Percentiles rank a stretch among this genome's conserved stretches.
Conservation (phyloP, 2,329 filamentous ascomycete species). For the Camptophora hylomeconis region DNA sequence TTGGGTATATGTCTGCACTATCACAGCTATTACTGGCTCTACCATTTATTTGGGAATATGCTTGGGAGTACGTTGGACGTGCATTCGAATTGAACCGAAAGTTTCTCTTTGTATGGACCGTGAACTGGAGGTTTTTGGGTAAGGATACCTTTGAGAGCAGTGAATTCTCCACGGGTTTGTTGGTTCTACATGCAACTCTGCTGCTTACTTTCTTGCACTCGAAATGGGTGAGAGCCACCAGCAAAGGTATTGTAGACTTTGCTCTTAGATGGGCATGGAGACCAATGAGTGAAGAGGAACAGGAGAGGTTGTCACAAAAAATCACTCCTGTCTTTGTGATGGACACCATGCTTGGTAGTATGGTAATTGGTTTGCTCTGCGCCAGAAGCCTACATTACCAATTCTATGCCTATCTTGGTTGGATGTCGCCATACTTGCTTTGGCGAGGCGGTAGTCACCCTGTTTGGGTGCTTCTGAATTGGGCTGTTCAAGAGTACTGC, state of each 20-base stretch:
- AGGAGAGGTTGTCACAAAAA: conserved; percentile 38
- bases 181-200: conserved; percentile 52
- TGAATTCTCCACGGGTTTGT: conserved; percentile 53
- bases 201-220: conserved; percentile 52
- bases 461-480: conserved; percentile 53
- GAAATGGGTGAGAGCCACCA: conserved; percentile 60
- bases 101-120: conserved; percentile 96
- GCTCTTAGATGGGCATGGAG: conserved; percentile 31
- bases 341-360: conserved; percentile 63
- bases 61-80: conserved; percentile 57
- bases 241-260: conserved; percentile 43
- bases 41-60: conserved; percentile 8
- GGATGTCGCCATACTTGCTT: conserved; percentile 75
- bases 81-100: conserved; percentile 85
- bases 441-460: conserved; percentile 65
- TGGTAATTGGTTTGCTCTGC: conserved; percentile 69
- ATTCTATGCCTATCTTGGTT: conserved; percentile 84
- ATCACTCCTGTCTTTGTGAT: conserved; percentile 62
- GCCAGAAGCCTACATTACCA: conserved; percentile 87
- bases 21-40: conserved; percentile 49
- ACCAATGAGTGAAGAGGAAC: conserved; percentile 19
- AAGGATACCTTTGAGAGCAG: conserved; percentile 66
- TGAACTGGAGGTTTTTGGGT: conserved; percentile 94
- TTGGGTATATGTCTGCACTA: conserved; percentile 60
- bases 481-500: conserved; percentile 74